These are phyloP conservation scores for Marchantia paleacea DNA, from an alignment of 225 moss, liverwort and hornwort genomes.

Conservation along the genomic window DNA sequence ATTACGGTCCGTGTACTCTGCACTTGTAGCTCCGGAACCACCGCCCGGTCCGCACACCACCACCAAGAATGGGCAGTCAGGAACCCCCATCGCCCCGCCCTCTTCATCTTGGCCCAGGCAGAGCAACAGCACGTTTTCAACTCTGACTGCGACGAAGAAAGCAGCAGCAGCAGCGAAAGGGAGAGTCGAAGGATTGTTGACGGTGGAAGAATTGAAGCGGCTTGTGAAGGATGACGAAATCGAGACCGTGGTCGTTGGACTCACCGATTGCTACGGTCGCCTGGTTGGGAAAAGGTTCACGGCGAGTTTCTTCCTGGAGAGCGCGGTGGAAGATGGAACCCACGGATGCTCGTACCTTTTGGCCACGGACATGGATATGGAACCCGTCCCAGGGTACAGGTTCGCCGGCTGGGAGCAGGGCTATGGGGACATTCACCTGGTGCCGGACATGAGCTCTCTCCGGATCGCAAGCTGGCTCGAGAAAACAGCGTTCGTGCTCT, in stretches of 20 bases:
- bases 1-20: neutral
- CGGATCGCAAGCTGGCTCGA: constrained; percentile 87
- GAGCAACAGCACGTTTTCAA: neutral
- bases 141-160: constrained; percentile 15
- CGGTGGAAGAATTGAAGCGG: constrained; percentile 46
- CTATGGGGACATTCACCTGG: constrained; percentile 90
- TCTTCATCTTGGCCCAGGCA: neutral
- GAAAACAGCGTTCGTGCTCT: constrained; percentile 86
- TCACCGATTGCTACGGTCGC: constrained; percentile 94
- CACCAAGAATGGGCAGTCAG: neutral
- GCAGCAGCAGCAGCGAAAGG: constrained; percentile 13
- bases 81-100: neutral
- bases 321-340: constrained; percentile 82
- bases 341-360: constrained; percentile 92
- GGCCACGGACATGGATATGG: constrained; percentile 98
- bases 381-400: constrained; percentile 88
- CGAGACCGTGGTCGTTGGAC: constrained; percentile 79
- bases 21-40: neutral
- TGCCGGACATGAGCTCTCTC: constrained; percentile 82
- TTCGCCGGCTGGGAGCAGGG: constrained; percentile 96
- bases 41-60: neutral
- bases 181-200: constrained; percentile 61
- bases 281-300: constrained; percentile 84
- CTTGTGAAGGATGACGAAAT: constrained; percentile 48
- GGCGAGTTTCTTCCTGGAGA: constrained; percentile 79